Percentiles rank a stretch among this genome's conserved stretches.
Evolutionary conservation across 1,284 basidiomycete species (phyloP).

Genomic region (Leccinum subrobustum): DNA sequence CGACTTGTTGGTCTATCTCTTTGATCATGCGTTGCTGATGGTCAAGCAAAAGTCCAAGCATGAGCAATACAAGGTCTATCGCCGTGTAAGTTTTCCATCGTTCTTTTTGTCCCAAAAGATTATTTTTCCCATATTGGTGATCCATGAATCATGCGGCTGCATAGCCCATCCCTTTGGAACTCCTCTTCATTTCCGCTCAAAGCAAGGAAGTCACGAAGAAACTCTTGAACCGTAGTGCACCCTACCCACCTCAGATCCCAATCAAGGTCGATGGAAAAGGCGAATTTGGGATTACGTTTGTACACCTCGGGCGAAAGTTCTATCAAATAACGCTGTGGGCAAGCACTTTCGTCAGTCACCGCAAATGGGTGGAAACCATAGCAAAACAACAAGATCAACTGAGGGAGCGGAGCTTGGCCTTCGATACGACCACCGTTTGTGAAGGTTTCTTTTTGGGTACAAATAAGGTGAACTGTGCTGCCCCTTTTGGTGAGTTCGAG

Average conservation of each 20-base stretch:
- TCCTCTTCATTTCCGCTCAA: slow-evolving; percentile 78
- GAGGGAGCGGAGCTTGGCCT: slow-evolving; percentile 83
- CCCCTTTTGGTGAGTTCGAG: slow-evolving; percentile 80
- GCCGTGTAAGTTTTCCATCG: slow-evolving; percentile 60
- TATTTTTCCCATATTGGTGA: slow-evolving; percentile 6
- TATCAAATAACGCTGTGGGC: slow-evolving; percentile 96
- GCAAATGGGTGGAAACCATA: slow-evolving; percentile 95
- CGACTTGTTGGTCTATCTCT: slow-evolving; percentile 92
- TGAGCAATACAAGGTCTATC: slow-evolving; percentile 93
- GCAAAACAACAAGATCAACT: slow-evolving; percentile 86
- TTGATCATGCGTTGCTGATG: slow-evolving; percentile 96
- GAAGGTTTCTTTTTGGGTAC: slow-evolving; percentile 85
- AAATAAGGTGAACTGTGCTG: slow-evolving; percentile 91
- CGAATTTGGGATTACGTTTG: slow-evolving; percentile 90
- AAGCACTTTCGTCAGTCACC: slow-evolving; percentile 79
- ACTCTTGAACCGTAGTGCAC: slow-evolving; percentile 52
- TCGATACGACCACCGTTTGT: slow-evolving; percentile 83
- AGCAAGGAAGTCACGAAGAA: slow-evolving; percentile 45
- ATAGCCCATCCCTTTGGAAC: slow-evolving; percentile 94
- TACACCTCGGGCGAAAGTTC: slow-evolving; percentile 90
- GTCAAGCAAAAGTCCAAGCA: slow-evolving; percentile 93
- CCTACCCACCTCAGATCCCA: slow-evolving; percentile 43
- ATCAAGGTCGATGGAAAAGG: slow-evolving; percentile 76
- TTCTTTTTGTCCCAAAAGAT: not conserved
- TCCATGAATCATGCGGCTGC: slow-evolving; percentile 2